These are phyloP conservation scores for Monsonia emarginata DNA, from an alignment of 441 rosid species.

Conservation along the genomic window DNA sequence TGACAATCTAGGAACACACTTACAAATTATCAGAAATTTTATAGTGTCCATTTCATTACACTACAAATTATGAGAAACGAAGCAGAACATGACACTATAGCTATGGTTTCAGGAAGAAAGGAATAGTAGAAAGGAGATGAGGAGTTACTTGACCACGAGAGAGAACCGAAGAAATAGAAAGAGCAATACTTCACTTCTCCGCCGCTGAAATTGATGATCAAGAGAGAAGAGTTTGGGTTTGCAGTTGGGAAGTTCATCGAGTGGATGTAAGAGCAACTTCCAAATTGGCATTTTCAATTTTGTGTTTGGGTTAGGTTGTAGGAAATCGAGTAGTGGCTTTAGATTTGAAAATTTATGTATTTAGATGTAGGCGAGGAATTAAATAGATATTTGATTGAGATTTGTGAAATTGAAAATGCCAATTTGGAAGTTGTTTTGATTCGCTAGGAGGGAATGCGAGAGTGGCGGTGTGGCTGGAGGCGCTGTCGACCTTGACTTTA, in stretches of 20 bases:
- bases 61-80: neutral
- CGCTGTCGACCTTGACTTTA: neutral
- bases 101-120: neutral
- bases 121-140: conserved; percentile 1
- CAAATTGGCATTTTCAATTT: too few relatives aligned
- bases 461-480: conserved; percentile 10
- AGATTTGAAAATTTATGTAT: too few relatives aligned
- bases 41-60: neutral
- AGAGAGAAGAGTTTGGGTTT: neutral
- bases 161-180: conserved; percentile 69
- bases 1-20: too few relatives aligned
- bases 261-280: too few relatives aligned
- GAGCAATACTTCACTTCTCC: conserved; percentile 92
- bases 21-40: neutral
- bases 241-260: too few relatives aligned
- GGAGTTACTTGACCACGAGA: conserved; percentile 51
- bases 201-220: conserved; percentile 39
- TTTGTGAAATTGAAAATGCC: too few relatives aligned
- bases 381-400: too few relatives aligned
- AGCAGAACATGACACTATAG: neutral
- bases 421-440: too few relatives aligned
- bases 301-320: too few relatives aligned
- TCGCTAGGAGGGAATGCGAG: conserved; percentile 13
- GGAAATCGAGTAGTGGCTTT: too few relatives aligned
- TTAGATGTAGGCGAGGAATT: too few relatives aligned